Evolutionary conservation across 108 stramenopile genomes (phyloP).

Genomic region (Fragilaria radians): DNA sequence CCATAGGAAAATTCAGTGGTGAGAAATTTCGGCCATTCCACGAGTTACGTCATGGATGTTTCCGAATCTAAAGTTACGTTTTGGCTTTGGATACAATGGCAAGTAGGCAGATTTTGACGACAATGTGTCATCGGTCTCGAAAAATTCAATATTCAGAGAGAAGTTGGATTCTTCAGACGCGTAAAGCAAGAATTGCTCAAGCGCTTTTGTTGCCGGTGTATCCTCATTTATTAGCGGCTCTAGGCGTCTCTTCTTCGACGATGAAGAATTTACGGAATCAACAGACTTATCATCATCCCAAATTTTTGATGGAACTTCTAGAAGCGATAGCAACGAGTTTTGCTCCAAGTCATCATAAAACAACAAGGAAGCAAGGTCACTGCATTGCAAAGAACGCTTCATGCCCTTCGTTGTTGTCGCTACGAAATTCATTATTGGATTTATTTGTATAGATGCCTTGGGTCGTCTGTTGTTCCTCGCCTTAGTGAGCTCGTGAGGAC

Average conservation of each 20-base stretch:
- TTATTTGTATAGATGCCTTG: too few species aligned
- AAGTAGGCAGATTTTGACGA: not conserved
- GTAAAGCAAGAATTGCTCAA: not conserved
- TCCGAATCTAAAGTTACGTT: not conserved
- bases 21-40: not conserved
- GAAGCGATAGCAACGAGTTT: not conserved
- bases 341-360: not conserved
- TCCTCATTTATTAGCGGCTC: not conserved
- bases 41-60: not conserved
- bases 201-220: not conserved
- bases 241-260: not conserved
- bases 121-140: too few species aligned
- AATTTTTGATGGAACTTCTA: not conserved
- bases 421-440: not conserved
- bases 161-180: not conserved
- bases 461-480: not conserved
- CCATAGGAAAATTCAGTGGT: not conserved
- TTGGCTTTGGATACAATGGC: not conserved
- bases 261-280: not conserved
- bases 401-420: not conserved
- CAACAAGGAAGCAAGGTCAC: not conserved
- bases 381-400: not conserved
- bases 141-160: not conserved
- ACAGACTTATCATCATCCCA: not conserved
- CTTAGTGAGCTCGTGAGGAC: not conserved